phyloP scores from a whole-genome alignment of 2,329 filamentous ascomycete genomes.

The Hirsutella rhossiliensis region DNA sequence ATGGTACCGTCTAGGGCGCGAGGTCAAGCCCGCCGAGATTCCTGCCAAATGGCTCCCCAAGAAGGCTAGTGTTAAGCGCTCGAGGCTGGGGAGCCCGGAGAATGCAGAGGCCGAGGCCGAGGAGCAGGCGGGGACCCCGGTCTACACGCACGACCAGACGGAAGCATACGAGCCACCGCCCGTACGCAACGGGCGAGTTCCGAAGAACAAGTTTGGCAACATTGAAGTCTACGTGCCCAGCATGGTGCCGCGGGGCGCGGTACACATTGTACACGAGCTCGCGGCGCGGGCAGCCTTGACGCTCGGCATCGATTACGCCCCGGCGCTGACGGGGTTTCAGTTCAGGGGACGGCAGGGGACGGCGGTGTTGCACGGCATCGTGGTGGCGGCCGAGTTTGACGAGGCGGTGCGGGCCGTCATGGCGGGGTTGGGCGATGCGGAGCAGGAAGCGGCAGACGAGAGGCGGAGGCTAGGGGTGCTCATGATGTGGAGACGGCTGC shows the following conservation, averaged over 20 bases:
- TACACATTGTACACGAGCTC: constrained; percentile 51
- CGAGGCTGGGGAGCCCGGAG: constrained; percentile 5
- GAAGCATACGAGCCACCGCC: constrained; percentile 64
- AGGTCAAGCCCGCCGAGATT: constrained; percentile 67
- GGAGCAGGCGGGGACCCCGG: constrained; percentile 34
- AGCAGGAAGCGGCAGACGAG: constrained; percentile 52
- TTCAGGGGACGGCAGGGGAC: constrained; percentile 82
- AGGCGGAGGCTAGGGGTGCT: constrained; percentile 62
- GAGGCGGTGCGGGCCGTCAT: constrained; percentile 64
- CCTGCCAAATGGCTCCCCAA: constrained; percentile 64
- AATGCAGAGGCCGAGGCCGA: constrained; percentile 16
- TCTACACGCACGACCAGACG: constrained; percentile 54
- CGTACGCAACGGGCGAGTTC: constrained; percentile 61
- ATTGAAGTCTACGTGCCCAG: constrained; percentile 85
- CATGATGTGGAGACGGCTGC: constrained; percentile 53
- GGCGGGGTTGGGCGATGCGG: constrained; percentile 52
- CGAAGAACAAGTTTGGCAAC: constrained; percentile 89
- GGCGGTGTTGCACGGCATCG: constrained; percentile 64
- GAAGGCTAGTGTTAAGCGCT: constrained; percentile 21
- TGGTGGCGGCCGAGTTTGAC: constrained; percentile 59
- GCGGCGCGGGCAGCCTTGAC: constrained; percentile 62
- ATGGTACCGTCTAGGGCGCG: constrained; percentile 81
- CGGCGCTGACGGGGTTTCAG: constrained; percentile 80
- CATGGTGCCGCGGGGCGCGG: constrained; percentile 77
- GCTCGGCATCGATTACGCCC: constrained; percentile 73